Base-by-base conservation (phyloP, 2,329 filamentous ascomycete genomes). In the Talaromyces funiculosus region DNA sequence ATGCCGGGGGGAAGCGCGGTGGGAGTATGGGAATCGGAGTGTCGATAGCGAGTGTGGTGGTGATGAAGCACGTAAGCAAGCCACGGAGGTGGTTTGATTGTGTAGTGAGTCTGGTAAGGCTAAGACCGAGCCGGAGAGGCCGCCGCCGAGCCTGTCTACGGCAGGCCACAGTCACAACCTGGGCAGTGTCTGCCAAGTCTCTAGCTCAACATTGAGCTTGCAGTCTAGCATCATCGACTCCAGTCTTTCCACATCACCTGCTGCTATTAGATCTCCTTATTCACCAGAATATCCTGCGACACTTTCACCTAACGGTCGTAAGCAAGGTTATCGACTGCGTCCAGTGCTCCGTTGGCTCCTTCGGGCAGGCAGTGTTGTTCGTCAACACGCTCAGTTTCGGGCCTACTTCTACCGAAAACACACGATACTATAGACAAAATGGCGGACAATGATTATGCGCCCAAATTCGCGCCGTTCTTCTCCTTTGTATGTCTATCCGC, bases 401-500 rank as follows among this genome's bases (percentile, higher is more conserved):
- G 51, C 56, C 53, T 53, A 35, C 38, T 54, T 59, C 59, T 24
- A 29, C 54, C 49, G 51, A 55, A 33, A 22, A 59, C 59, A 38
- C n/a, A 10, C 18, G 12, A 43, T 45, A 57, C 14, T 33, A 20
- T 45, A 38, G 35, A 16, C 69, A 76, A 61, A 62, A 78, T 79
- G 75, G 71, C 72, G 53, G 75, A 76, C 63, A 82, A 77, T 64
- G 81, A 83, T 62, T 73, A 80, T 63, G 75, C 84, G 61, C 85
- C 85, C 66, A 84, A 83, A 74, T 87, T 87, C 69, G 85, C 85
- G 69, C 84, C 85, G 53, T 88, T 88, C 78, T 81, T 88, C 70
- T 85, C 85, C 73, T 87, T 88, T 82, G 84, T 86, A 76, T 73
- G 81, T 79, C 22, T 29, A 55, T 24, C 12, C 16, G 5, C 22